These are phyloP conservation scores for Xerocomus nothofagi DNA, from an alignment of 1,284 basidiomycete species.

Conservation along the genomic window DNA sequence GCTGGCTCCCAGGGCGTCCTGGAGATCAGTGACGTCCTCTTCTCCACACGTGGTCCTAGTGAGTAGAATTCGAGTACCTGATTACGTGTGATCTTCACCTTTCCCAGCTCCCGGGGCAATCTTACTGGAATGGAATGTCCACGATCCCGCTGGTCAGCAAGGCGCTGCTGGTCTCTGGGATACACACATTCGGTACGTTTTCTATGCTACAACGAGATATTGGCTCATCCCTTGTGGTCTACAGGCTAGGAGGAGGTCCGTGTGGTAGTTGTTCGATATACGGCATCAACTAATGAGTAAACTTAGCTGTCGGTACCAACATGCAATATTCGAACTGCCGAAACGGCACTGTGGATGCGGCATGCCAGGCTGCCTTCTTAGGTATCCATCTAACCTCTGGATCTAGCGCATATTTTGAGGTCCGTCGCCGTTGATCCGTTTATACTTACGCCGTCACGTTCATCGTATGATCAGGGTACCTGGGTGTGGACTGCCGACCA, in stretches of 20 bases:
- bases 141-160: conserved; percentile 46
- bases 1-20: conserved; percentile 40
- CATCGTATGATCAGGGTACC: conserved; percentile 35
- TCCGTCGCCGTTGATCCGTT: conserved; percentile 9
- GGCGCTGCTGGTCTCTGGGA: conserved; percentile 61
- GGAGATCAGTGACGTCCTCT: conserved; percentile 51
- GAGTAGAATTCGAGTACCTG: conserved; percentile 6
- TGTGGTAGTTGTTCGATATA: background rate
- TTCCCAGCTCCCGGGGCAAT: conserved; percentile 52
- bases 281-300: background rate
- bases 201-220: background rate
- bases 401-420: conserved; percentile 52
- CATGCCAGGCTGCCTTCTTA: conserved; percentile 51
- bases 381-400: conserved; percentile 50
- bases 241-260: conserved; percentile 36
- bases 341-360: conserved; percentile 29
- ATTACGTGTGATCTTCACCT: background rate
- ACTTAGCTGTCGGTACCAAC: conserved; percentile 42
- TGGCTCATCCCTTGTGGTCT: conserved; percentile 1
- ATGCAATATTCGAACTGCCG: conserved; percentile 41
- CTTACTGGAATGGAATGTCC: conserved; percentile 59
- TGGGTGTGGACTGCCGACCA: conserved; percentile 66
- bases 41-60: conserved; percentile 47
- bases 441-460: background rate
- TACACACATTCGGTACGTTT: conserved; percentile 39